A percentile compares a stretch with the other conserved stretches of the same genome.
These are phyloP conservation scores for Sphagnum tenellum DNA, from an alignment of 225 moss, liverwort and hornwort genomes.

Conservation along the genomic window DNA sequence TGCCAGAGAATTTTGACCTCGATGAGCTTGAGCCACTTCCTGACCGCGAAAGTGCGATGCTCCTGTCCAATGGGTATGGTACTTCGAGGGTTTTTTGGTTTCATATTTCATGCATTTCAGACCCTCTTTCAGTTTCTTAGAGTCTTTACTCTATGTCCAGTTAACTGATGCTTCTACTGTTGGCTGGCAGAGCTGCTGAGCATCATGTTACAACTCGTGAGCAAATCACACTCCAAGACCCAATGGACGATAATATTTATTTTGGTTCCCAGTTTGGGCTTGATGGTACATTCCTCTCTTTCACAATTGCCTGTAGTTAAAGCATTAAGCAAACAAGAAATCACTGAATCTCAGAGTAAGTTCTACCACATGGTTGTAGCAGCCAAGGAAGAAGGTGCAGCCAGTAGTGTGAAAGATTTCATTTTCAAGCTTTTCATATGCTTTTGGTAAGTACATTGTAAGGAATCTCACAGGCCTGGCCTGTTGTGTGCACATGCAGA, in stretches of 20 bases:
- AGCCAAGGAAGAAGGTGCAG: too few species aligned
- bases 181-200: constrained; percentile 49
- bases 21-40: constrained; percentile 95
- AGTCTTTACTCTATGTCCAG: not conserved
- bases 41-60: constrained; percentile 71
- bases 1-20: constrained; percentile 93
- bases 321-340: too few species aligned
- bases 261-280: constrained; percentile 77
- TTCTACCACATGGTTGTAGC: too few species aligned
- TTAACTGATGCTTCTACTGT: constrained; percentile 1
- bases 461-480: too few species aligned
- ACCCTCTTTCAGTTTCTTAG: too few species aligned
- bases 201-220: constrained; percentile 96
- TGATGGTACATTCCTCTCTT: constrained; percentile 47
- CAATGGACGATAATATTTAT: constrained; percentile 70
- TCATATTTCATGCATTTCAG: not conserved
- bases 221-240: constrained; percentile 92
- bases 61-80: constrained; percentile 64
- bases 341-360: too few species aligned
- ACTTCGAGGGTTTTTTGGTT: constrained; percentile 11
- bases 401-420: too few species aligned
- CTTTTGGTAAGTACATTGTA: too few species aligned
- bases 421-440: too few species aligned
- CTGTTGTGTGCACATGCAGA: constrained; percentile 38
- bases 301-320: too few species aligned